Conservation (phyloP, 495 filamentous ascomycete species). For the Xylaria nigripes region DNA sequence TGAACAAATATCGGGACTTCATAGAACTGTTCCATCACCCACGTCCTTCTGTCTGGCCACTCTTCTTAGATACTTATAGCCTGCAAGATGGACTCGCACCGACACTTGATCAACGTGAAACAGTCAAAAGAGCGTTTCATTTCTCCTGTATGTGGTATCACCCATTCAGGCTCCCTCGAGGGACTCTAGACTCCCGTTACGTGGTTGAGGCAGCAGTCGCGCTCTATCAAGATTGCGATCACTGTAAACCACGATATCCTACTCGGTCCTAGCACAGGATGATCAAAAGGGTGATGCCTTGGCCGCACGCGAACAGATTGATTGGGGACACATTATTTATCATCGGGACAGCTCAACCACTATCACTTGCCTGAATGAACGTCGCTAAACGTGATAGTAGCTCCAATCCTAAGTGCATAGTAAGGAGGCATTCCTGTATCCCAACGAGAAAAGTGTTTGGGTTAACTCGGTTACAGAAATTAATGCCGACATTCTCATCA, state of each 20-base stretch:
- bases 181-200: slow-evolving; percentile 60
- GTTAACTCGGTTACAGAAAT: slow-evolving; percentile 41
- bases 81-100: slow-evolving; percentile 3
- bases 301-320: slow-evolving; percentile 10
- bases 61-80: slow-evolving; percentile 3
- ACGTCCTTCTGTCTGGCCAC: slow-evolving; percentile 7
- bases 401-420: slow-evolving; percentile 27
- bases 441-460: slow-evolving; percentile 15
- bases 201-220: slow-evolving; percentile 62
- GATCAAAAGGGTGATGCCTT: slow-evolving; percentile 13
- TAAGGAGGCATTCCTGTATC: slow-evolving; percentile 26
- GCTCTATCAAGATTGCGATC: slow-evolving; percentile 63
- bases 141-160: slow-evolving; percentile 65
- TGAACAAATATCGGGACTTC: background rate
- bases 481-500: slow-evolving; percentile 61
- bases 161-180: slow-evolving; percentile 61
- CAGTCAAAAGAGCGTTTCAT: slow-evolving; percentile 58
- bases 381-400: slow-evolving; percentile 31
- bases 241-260: slow-evolving; percentile 51
- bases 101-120: slow-evolving; percentile 35
- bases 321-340: slow-evolving; percentile 43
- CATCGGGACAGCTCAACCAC: slow-evolving; percentile 30
- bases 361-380: slow-evolving; percentile 26
- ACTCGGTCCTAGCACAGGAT: slow-evolving; percentile 14
- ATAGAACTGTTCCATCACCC: slow-evolving; percentile 5